These are phyloP conservation scores for Apiospora phragmitis DNA, from an alignment of 2,329 filamentous ascomycete genomes.

Conservation along the genomic window DNA sequence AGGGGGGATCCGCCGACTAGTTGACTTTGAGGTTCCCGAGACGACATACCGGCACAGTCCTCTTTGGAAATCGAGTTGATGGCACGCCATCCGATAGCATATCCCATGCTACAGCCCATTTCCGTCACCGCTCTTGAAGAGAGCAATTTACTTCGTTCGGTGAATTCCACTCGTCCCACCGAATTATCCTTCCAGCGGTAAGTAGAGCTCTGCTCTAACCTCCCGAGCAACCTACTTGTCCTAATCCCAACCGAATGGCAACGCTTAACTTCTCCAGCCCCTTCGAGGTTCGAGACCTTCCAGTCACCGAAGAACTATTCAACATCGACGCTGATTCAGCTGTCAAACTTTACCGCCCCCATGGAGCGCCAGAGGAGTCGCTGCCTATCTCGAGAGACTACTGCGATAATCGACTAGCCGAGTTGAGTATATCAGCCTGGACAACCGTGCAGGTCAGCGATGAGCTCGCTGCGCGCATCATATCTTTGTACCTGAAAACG, in stretches of 20 bases:
- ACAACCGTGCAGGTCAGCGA: slow-evolving; percentile 32
- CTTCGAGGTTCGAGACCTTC: background rate
- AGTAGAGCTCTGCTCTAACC: background rate
- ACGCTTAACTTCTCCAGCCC: background rate
- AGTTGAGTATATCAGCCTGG: slow-evolving; percentile 35
- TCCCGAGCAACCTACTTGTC: background rate
- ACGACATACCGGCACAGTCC: background rate
- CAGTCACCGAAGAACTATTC: background rate
- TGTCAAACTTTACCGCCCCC: slow-evolving; percentile 5
- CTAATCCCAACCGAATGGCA: background rate
- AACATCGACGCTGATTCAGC: slow-evolving; percentile 9
- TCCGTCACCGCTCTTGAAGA: background rate
- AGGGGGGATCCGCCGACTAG: background rate
- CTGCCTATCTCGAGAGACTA: background rate
- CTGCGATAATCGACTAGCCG: slow-evolving; percentile 30
- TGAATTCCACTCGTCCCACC: background rate
- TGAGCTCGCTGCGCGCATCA: slow-evolving; percentile 30
- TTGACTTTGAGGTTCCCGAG: background rate
- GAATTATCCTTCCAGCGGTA: background rate
- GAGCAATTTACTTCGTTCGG: slow-evolving; percentile 1
- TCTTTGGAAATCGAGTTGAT: slow-evolving; percentile 5
- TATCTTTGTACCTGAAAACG: slow-evolving; percentile 38
- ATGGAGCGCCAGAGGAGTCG: background rate
- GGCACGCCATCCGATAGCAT: background rate
- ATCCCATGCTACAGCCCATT: slow-evolving; percentile 5